These are phyloP conservation scores for Diaporthe helianthi DNA, from an alignment of 2,329 filamentous ascomycete species.

Conservation along the genomic window DNA sequence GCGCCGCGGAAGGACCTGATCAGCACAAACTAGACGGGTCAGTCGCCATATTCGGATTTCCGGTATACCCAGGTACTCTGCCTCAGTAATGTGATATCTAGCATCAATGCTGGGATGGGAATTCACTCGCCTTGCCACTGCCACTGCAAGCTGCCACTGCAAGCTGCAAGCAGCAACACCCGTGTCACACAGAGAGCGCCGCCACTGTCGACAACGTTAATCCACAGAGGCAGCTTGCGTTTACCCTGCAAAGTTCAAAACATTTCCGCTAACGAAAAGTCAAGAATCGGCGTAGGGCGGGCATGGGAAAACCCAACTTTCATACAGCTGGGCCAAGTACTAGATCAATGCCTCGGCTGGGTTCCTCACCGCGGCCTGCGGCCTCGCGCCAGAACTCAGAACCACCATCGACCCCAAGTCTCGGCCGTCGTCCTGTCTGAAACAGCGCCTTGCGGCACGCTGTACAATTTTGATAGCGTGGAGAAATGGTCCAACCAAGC, in stretches of 20 bases:
- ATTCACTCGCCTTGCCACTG: neutral
- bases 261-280: neutral
- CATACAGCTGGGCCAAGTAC: neutral
- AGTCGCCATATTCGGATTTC: neutral
- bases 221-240: neutral
- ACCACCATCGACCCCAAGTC: neutral
- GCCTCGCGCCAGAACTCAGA: neutral
- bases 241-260: neutral
- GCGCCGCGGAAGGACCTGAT: no score
- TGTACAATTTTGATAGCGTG: neutral
- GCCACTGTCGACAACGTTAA: neutral
- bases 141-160: no score
- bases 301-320: neutral
- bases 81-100: neutral
- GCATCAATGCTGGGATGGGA: neutral
- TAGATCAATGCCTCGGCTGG: neutral
- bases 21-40: neutral
- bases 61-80: neutral
- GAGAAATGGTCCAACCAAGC: neutral
- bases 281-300: neutral
- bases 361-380: neutral
- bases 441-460: slow-evolving; percentile 1
- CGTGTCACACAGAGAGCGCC: neutral
- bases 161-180: neutral
- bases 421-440: neutral